Percentiles rank a stretch among this genome's conserved stretches.
phyloP scores from a whole-genome alignment of 2,329 filamentous ascomycete species.

The Pseudogymnoascus sp. region DNA sequence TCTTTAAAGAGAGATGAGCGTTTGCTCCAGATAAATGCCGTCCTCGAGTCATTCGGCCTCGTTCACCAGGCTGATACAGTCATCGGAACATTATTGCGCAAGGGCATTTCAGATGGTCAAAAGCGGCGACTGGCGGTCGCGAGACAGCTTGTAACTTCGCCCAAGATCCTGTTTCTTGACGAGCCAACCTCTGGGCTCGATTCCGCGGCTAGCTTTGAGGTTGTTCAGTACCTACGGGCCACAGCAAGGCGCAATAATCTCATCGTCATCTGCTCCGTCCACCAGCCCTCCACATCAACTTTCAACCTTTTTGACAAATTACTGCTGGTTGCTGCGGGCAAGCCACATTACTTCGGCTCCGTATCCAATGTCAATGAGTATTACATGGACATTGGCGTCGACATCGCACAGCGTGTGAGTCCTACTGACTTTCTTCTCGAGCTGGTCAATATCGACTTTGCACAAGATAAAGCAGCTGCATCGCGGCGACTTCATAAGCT shows the following conservation, averaged over 20 bases:
- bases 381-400: too few species aligned
- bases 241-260: conserved; percentile 63
- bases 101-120: conserved; percentile 77
- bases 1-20: too few species aligned
- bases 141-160: conserved; percentile 49
- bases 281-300: conserved; percentile 70
- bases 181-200: conserved; percentile 77
- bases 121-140: conserved; percentile 69
- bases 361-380: too few species aligned
- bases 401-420: too few species aligned
- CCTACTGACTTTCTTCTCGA: conserved; percentile 72
- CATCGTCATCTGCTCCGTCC: conserved; percentile 69
- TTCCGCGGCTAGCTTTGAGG: conserved; percentile 66
- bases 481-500: too few species aligned
- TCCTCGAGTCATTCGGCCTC: too few species aligned
- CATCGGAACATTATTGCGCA: conserved; percentile 70
- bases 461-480: too few species aligned
- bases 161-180: conserved; percentile 57
- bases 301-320: conserved; percentile 73
- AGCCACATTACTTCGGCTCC: too few species aligned
- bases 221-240: conserved; percentile 63
- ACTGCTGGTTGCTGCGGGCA: conserved; percentile 26
- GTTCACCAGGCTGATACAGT: conserved; percentile 46
- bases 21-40: too few species aligned
- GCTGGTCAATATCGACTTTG: conserved; percentile 66